Evolutionary conservation across 495 filamentous ascomycete species (phyloP), one percentile per base, ranked within the genome.

Genomic region (Cercophora newfieldiana): DNA sequence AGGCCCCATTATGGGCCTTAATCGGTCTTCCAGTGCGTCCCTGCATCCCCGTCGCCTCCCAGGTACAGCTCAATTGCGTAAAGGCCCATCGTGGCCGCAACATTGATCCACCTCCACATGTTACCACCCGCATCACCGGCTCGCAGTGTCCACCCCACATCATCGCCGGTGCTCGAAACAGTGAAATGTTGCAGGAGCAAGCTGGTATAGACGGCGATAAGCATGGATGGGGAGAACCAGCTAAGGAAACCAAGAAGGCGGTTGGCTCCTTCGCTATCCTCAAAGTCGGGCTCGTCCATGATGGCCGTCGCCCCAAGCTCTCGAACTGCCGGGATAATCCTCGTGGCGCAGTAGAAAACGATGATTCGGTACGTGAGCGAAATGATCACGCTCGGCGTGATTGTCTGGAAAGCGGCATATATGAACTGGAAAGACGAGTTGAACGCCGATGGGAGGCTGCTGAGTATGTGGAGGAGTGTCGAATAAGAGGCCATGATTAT

Each of bases 401-500:
- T 92, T 53, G 94, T 96, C 69, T 91, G 90, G 68, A 97, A 88
- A 24, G 94, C 95, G 10, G 92, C 92, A 30, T 91, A 85, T 66
- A 97, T 87, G 69, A 97, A 95, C 73, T 88, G 91, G 74, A 96
- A 90, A 0, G 88, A 88, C 1, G 93, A 91, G 72, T 90, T 91
- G 7, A 96, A 87, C 51, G 91, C 93, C 0, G 87, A 88, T 0
- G 95, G 95, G 19, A 99, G 82, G 10, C 86, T 87, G 31, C 90
- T 90, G 37, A 99, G 81, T n/a, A 91, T 84, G 66, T 96, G 90
- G 30, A 97, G 77, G 21, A 97, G 78, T 2, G 94, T 97, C 47
- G 91, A 91, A 78, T 97, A 99, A 28, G 93, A 97, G n/a, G 93
- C 94, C 95, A 99, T 97, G 74, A 99, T 91, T 56, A 97, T 93